Evolutionary conservation across 192 early-diverging fungal species (phyloP), one percentile per base, ranked within the genome.

Genomic region (Gryganskiella cystojenkinii): DNA sequence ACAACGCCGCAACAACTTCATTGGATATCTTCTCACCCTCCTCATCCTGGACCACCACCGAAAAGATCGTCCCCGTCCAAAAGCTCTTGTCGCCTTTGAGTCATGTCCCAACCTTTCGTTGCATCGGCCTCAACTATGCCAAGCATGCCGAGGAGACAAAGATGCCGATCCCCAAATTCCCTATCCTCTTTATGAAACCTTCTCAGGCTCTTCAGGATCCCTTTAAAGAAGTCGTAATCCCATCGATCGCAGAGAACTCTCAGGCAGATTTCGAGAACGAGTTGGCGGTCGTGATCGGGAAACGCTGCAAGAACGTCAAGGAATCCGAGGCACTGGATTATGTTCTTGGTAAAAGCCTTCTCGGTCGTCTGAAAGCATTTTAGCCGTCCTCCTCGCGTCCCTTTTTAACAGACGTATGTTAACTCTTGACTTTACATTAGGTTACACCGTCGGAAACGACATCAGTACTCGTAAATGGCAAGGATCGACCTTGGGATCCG

Each of bases 261-360:
- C 86, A 88, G 56, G 67, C 75, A 8, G 89, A 90, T 56, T 90
- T 84, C 71, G 89, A 90, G 79, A 85, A 76, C 22, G 89, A 90
- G 64, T 74, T 90, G 9, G 87, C 85, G 1, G 84, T 90, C 1
- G 85, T 90, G 17, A 88, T 90, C 51, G 87, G 87, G 2, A 86
- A 83, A 60, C 35, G 44, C 15, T 85, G 86, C 66, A 86, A 83
- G 74, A 66, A 88, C 54, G 85, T 88, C 45, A 64, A 59, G 15
- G 70, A 71, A 37, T 69, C 74, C 15, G 54, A 88, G 15, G 85
- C 89, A 14, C 67, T 88, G 31, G 55, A 80, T 10, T 84, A 86
- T 65, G 87, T 90, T 10, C 67, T 80, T 31, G 83, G 83, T 81
- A 56, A 62, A 53, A 15, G 8, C 56, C 3, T 60, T 28, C 24